Percentiles rank a stretch among this genome's conserved stretches.
phyloP scores from a whole-genome alignment of 768 basidiomycete species.

The Suillus fuscotomentosus region DNA sequence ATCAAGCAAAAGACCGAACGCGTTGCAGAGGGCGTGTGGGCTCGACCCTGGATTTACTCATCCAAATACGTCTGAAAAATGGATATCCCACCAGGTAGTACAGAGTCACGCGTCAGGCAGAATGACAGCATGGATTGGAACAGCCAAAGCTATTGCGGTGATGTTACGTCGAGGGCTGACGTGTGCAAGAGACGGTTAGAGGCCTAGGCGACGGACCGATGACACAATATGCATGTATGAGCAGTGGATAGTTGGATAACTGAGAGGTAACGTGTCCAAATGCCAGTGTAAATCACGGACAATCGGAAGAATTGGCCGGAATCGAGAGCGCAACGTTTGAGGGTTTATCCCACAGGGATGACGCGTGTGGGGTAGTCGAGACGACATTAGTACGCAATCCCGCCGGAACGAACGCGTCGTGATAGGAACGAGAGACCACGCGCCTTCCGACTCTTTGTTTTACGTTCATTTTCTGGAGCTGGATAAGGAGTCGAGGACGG shows the following conservation, averaged over 20 bases:
- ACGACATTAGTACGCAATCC: neutral
- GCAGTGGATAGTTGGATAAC: neutral
- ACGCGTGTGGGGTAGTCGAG: slow-evolving; percentile 2
- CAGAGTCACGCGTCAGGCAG: neutral
- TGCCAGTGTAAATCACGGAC: neutral
- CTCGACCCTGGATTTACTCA: neutral
- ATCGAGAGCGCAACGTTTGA: neutral
- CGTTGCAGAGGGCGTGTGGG: slow-evolving; percentile 5
- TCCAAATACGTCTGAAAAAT: neutral
- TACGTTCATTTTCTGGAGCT: neutral
- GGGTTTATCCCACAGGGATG: slow-evolving; percentile 1
- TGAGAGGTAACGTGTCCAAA: neutral
- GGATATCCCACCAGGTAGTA: neutral
- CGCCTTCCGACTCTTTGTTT: slow-evolving; percentile 12
- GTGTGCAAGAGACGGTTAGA: neutral
- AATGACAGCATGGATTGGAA: neutral
- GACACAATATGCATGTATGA: neutral
- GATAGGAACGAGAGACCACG: slow-evolving; percentile 28
- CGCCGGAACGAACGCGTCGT: neutral
- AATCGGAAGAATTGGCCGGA: neutral
- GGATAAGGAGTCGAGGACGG: neutral
- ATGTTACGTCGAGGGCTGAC: neutral
- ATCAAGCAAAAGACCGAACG: slow-evolving; percentile 4
- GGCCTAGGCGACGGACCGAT: neutral
- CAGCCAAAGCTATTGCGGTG: neutral